phyloP scores from a whole-genome alignment of 2,329 filamentous ascomycete species.

The Botrytis hyacinthi region DNA sequence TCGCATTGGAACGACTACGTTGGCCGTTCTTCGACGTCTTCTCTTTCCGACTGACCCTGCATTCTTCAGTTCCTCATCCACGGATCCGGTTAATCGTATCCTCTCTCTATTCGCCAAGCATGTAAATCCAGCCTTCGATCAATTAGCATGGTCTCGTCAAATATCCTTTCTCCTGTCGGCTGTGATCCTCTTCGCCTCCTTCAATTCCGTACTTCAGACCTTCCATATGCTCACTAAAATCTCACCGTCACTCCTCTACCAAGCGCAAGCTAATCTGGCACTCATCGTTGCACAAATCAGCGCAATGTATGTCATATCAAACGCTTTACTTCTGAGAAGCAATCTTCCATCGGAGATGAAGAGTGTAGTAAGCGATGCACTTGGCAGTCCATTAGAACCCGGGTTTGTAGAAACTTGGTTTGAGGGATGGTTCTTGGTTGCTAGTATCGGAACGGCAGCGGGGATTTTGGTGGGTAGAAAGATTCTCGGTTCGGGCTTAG shows the following conservation, averaged over 20 bases:
- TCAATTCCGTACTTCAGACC: slow-evolving; percentile 81
- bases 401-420: slow-evolving; percentile 80
- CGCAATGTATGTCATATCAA: slow-evolving; percentile 82
- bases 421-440: slow-evolving; percentile 78
- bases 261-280: slow-evolving; percentile 71
- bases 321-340: slow-evolving; percentile 71
- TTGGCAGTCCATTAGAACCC: slow-evolving; percentile 70
- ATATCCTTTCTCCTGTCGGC: slow-evolving; percentile 82
- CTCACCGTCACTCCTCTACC: slow-evolving; percentile 69
- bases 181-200: slow-evolving; percentile 77
- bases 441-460: slow-evolving; percentile 62
- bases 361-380: slow-evolving; percentile 71
- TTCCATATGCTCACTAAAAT: slow-evolving; percentile 77
- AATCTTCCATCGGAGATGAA: slow-evolving; percentile 77
- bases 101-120: slow-evolving; percentile 77
- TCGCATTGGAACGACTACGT: slow-evolving; percentile 69
- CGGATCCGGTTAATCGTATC: slow-evolving; percentile 81
- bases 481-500: slow-evolving; percentile 50
- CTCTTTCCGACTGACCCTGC: slow-evolving; percentile 41
- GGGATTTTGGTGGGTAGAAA: slow-evolving; percentile 72
- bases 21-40: slow-evolving; percentile 64
- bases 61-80: slow-evolving; percentile 54
- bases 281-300: slow-evolving; percentile 77
- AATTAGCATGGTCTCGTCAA: slow-evolving; percentile 77
- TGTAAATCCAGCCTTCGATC: slow-evolving; percentile 80